Base-by-base conservation (phyloP, 805 yeast species). In the Candida berthetii region DNA sequence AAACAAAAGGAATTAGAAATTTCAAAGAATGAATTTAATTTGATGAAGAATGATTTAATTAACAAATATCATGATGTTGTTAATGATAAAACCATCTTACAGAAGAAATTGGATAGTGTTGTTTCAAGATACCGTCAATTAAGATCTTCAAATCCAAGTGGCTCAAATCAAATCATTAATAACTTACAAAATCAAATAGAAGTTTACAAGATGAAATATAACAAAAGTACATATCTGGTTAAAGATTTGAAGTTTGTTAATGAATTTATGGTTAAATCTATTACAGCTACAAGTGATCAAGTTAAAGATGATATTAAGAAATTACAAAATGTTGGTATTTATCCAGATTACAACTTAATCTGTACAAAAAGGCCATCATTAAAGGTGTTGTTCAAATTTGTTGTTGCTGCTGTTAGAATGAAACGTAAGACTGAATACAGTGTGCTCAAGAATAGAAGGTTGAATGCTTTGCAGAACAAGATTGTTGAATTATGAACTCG, bases 121-220 rank as follows among this genome's bases (percentile, higher is more conserved):
- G 50, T 54, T 16, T 39, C 48, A 11, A 50, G 47, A 39, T 46
- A 58, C 17, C 50, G 58, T 9, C 48, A 51, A 25, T 42, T 61
- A 3, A 55, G 52, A 29, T 42, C 54, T 3, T 52, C 55, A 11
- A 57, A 56, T 4, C 46, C 48, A 17, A 11, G 19, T 4, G 34
- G 9, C 13, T 48, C 60, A 18, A 33, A 40, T 18, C 37, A 44
- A 8, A 52, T 47, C 16, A 48, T 64, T 13, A 17, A 37, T 3
- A 32, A 33, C 10, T 53, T 66, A 28, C 65, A 66, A 36, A 61
- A 62, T 37, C 76, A 75, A 52, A 57, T 67, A 45, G 68, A 68
- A 28, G 65, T 71, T 42, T 72, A 68, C 54, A 68, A 62, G 48
- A 69, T 77, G 40, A 73, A 69, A 48, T 58, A 74, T 37, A 67